These are phyloP conservation scores for Ustilago lituana DNA, from an alignment of 1,284 basidiomycete genomes.

Conservation along the genomic window DNA sequence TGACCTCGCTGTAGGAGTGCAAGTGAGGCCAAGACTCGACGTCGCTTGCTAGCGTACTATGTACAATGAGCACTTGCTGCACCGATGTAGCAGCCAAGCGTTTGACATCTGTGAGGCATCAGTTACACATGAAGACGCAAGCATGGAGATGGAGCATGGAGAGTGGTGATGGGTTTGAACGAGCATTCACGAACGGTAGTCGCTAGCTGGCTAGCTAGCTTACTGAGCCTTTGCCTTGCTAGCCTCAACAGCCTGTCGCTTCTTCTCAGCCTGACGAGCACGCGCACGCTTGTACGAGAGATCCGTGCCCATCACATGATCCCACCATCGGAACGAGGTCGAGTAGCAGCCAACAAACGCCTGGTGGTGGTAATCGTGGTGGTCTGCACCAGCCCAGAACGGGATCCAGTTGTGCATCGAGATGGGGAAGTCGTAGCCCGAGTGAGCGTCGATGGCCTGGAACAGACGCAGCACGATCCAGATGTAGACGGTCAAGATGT, in stretches of 20 bases:
- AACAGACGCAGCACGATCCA: slow-evolving; percentile 94
- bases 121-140: too few relatives aligned
- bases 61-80: too few relatives aligned
- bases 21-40: too few relatives aligned
- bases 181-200: too few relatives aligned
- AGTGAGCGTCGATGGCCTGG: slow-evolving; percentile 97
- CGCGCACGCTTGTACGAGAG: slow-evolving; percentile 60
- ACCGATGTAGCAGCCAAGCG: too few relatives aligned
- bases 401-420: slow-evolving; percentile 93
- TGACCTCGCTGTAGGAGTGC: too few relatives aligned
- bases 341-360: slow-evolving; percentile 64
- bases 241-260: slow-evolving; percentile 39
- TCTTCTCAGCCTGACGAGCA: slow-evolving; percentile 63
- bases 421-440: slow-evolving; percentile 80
- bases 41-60: too few relatives aligned
- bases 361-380: slow-evolving; percentile 75
- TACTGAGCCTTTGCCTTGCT: slow-evolving; percentile 32
- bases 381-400: slow-evolving; percentile 98
- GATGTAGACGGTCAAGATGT: slow-evolving; percentile 91
- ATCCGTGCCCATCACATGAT: slow-evolving; percentile 65
- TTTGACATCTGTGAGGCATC: too few relatives aligned
- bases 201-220: neutral
- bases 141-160: slow-evolving; percentile 5
- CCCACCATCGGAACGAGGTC: slow-evolving; percentile 66
- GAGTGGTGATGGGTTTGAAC: too few relatives aligned